Conservation (phyloP, 805 yeast species). For the Cyberlindnera saturnus region DNA sequence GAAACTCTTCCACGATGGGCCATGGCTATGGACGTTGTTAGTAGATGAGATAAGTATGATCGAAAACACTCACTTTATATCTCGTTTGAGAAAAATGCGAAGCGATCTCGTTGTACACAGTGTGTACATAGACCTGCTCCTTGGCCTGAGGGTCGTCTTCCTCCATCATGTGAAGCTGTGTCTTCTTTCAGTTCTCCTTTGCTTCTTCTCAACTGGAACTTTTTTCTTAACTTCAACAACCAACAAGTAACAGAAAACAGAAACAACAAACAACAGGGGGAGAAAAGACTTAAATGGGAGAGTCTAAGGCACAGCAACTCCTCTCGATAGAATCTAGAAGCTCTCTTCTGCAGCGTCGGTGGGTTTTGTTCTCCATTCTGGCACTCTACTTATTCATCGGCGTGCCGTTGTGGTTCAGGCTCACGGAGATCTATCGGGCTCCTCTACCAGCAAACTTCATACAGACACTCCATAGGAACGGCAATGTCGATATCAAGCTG, state of each 20-base stretch:
- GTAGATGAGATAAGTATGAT: not conserved
- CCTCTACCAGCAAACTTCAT: slow-evolving; percentile 33
- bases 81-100: slow-evolving; percentile 89
- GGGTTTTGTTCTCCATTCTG: slow-evolving; percentile 17
- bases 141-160: slow-evolving; percentile 42
- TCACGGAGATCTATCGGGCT: slow-evolving; percentile 36
- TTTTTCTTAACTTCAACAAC: not conserved
- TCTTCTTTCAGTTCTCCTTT: not conserved
- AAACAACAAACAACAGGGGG: not conserved
- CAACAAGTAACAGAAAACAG: not conserved
- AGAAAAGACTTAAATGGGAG: not conserved
- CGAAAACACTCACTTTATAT: slow-evolving; percentile 41
- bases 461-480: slow-evolving; percentile 28
- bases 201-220: not conserved
- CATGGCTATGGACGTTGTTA: slow-evolving; percentile 48
- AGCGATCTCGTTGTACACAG: slow-evolving; percentile 91
- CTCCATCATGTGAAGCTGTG: slow-evolving; percentile 13
- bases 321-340: slow-evolving; percentile 15
- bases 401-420: slow-evolving; percentile 35
- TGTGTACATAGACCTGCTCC: slow-evolving; percentile 79
- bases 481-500: slow-evolving; percentile 36
- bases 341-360: slow-evolving; percentile 19
- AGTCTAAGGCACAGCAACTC: slow-evolving; percentile 6
- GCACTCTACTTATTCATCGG: slow-evolving; percentile 30
- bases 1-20: slow-evolving; percentile 84